Percentiles rank a stretch among this genome's conserved stretches.
phyloP scores from a whole-genome alignment of 2,329 filamentous ascomycete species.

The Colletotrichum sp. region DNA sequence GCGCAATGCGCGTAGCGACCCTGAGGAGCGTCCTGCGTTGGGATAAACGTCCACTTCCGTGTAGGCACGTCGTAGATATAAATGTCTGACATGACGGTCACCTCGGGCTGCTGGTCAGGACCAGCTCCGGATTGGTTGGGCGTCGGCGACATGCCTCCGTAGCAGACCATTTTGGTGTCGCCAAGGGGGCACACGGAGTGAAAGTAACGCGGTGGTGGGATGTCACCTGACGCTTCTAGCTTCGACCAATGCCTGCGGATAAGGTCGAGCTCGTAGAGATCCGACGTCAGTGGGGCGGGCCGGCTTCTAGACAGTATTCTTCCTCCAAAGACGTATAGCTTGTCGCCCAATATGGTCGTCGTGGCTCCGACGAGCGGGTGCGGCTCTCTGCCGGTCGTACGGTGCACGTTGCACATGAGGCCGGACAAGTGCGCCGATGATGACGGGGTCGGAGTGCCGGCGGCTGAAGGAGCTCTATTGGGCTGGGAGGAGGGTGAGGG shows the following conservation, averaged over 20 bases:
- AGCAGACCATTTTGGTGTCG: constrained; percentile 96
- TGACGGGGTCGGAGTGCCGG: constrained; percentile 49
- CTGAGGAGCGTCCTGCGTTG: constrained; percentile 81
- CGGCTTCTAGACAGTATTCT: constrained; percentile 83
- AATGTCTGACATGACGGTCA: constrained; percentile 97
- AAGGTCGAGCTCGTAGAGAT: constrained; percentile 92
- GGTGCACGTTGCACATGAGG: constrained; percentile 73
- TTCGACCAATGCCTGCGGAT: constrained; percentile 93
- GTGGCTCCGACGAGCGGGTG: constrained; percentile 92
- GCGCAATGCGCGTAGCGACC: constrained; percentile 97
- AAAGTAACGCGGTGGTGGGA: constrained; percentile 92
- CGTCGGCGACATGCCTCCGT: constrained; percentile 94
- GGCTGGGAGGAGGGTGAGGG: constrained; percentile 59
- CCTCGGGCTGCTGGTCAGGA: constrained; percentile 77
- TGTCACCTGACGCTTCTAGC: constrained; percentile 80
- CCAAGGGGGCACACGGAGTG: constrained; percentile 94
- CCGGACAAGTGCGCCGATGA: constrained; percentile 66
- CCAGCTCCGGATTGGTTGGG: constrained; percentile 50
- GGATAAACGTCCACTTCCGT: constrained; percentile 83
- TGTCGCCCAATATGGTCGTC: constrained; percentile 93
- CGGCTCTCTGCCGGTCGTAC: constrained; percentile 90
- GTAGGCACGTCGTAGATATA: constrained; percentile 90
- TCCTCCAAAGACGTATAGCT: constrained; percentile 95
- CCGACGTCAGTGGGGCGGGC: constrained; percentile 80
- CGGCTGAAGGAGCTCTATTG: constrained; percentile 36